phyloP scores from a whole-genome alignment of 148 eudicot species.

The Linanthus parryae region DNA sequence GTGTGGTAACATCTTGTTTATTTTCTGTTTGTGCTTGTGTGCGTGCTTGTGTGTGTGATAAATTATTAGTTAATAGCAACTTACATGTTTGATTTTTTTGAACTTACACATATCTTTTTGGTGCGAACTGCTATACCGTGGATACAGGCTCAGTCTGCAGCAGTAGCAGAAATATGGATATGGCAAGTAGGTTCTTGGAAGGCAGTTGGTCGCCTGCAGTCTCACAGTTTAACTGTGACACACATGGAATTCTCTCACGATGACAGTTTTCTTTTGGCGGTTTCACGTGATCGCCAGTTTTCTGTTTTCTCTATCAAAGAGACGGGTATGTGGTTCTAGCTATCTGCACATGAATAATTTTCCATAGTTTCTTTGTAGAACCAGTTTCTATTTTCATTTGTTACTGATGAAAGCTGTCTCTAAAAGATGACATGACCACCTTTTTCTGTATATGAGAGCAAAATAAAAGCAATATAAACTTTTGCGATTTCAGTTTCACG shows the following conservation, averaged over 20 bases:
- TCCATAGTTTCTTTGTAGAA: neutral
- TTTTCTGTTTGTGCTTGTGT: neutral
- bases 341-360: too few species aligned
- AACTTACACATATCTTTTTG: neutral
- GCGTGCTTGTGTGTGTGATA: neutral
- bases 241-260: slow-evolving; percentile 91
- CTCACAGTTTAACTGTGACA: slow-evolving; percentile 92
- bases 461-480: too few species aligned
- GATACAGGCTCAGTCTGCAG: slow-evolving; percentile 75
- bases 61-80: too few species aligned
- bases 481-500: too few species aligned
- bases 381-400: too few species aligned
- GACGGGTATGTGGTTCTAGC: slow-evolving; percentile 59
- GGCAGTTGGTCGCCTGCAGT: slow-evolving; percentile 78
- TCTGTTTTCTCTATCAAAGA: slow-evolving; percentile 65
- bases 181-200: slow-evolving; percentile 98
- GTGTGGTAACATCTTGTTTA: too few species aligned
- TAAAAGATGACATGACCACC: too few species aligned
- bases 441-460: too few species aligned
- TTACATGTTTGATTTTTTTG: neutral
- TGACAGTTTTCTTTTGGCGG: slow-evolving; percentile 76
- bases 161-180: slow-evolving; percentile 95
- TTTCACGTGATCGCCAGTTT: slow-evolving; percentile 90
- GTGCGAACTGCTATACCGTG: neutral
- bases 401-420: too few species aligned